Evolutionary conservation across 2,329 filamentous ascomycete species (phyloP), one percentile per base, ranked within the genome.

Genomic region (Alternaria metachromatica): DNA sequence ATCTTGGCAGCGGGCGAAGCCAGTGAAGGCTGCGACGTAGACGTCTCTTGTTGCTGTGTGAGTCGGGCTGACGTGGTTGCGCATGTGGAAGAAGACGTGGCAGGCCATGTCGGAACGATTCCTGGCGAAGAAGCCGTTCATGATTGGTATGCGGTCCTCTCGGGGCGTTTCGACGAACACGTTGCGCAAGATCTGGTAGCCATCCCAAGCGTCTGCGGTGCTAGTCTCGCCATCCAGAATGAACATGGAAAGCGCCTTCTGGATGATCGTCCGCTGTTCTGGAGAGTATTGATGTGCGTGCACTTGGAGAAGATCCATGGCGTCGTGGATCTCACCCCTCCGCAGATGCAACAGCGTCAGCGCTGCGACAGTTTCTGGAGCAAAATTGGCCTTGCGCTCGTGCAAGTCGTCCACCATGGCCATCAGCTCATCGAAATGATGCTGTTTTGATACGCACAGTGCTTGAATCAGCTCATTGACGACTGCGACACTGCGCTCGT

Each of bases 31-130:
- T 33, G 86, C 82, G 4, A 92, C 86, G 76, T 99, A 99, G 6
- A 91, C 92, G 48, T 92, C 89, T 10, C 87, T 80, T 3, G 85
- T 90, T 0, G 96, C 93, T 1, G 91, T 88, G 21, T 88, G 87
- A 2, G 83, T 81, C 3, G 82, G 82, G 61, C 90, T 87, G 23
- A 86, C 84, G 67, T 94, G 90, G 55, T 91, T 87, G n/a, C 94
- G 91, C 94, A 98, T 98, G 77, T 97, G 93, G 13, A 92, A 92
- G 80, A 99, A 97, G 33, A 97, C 89, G 65, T 94, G 86, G 50
- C 89, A 89, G 3, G 92, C 94, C 87, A 97, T 94, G 73, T 98
- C 94, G 12, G 92, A 86, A 11, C 94, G 89, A 26, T 87, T 86
- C 43, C 93, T 90, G 8, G 85, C 82, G 76, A 96, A 97, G 81